Evolutionary conservation across 768 basidiomycete species (phyloP), one percentile per base, ranked within the genome.

Genomic region (Mycena vulgaris): DNA sequence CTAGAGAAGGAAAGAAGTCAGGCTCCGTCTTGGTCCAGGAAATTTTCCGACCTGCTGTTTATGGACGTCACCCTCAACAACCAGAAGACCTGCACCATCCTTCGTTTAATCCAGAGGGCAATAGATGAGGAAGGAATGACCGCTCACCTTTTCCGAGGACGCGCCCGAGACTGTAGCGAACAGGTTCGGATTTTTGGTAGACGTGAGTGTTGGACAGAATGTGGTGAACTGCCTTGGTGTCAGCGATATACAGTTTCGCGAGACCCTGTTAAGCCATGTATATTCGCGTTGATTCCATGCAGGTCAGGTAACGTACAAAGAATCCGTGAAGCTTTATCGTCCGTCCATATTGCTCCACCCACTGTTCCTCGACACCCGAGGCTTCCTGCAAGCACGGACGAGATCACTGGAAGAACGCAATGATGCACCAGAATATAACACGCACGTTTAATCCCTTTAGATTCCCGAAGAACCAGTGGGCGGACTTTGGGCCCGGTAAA

Each of bases 171-270:
- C 40, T 69, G 23, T 64, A 72, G 9, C 81, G 75, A 10, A 73
- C 42, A 0, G 71, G 57, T 2, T 77, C 75, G 0, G 87, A 80
- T 71, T 89, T 89, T 47, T 83, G 82, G 48, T 86, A 89, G 47
- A 79, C 77, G 11, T 80, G 75, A 11, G 79, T 75, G 65, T 89
- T 84, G 3, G 78, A 76, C 17, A 91, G 79, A 60, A 91, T 80
- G 68, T 90, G 85, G 17, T 83, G 79, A 28, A 90, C 23, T 0
- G 88, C 89, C 6, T 82, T 81, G 1, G 84, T 79, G 69, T 91
- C 90, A 48, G 80, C 64, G 0, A 88, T 88, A 74, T 84, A 77
- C 23, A 89, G 16, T 80, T 77, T 28, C 37, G 30, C 27, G 56
- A 53, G 37, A 81, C 69, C 7, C 40, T 56, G n/a, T 40, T 8